Evolutionary conservation across 768 basidiomycete genomes (phyloP).

Genomic region (Auriscalpium vulgare): DNA sequence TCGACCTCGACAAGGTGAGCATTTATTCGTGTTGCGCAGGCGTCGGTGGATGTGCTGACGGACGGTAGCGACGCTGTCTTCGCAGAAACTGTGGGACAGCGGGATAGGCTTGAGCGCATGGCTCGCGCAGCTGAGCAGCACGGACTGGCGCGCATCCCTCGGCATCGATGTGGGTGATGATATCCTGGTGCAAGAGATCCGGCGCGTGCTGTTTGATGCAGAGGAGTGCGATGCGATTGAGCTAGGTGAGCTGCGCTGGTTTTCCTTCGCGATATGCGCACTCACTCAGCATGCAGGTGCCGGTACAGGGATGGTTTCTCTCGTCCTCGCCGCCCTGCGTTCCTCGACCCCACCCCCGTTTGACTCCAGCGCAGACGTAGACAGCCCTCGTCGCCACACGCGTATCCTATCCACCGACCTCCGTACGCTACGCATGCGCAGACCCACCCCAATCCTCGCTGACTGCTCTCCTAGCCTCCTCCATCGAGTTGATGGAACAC

Average conservation of each 20-base stretch:
- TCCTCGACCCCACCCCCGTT: conserved; percentile 22
- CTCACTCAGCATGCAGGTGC: conserved; percentile 42
- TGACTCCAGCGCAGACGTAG: conserved; percentile 4
- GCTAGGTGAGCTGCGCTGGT: conserved; percentile 42
- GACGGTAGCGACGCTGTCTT: conserved; percentile 1
- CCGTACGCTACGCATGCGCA: background rate
- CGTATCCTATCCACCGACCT: conserved; percentile 17
- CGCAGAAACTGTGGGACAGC: conserved; percentile 94
- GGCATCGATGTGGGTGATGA: conserved; percentile 10
- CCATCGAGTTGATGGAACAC: conserved; percentile 68
- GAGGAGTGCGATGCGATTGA: conserved; percentile 48
- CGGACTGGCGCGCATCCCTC: too few relatives aligned
- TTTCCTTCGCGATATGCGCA: background rate
- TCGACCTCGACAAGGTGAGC: conserved; percentile 86
- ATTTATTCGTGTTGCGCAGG: background rate
- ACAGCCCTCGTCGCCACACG: background rate
- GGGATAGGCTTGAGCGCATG: conserved; percentile 81
- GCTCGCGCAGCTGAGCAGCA: conserved; percentile 37
- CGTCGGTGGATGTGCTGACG: background rate
- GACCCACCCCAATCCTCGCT: background rate
- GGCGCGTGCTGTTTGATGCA: conserved; percentile 32
- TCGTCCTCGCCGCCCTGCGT: conserved; percentile 53
- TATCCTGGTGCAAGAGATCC: conserved; percentile 17
- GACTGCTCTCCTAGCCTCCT: conserved; percentile 45
- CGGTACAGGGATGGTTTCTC: conserved; percentile 77